A percentile compares a stretch with the other conserved stretches of the same genome.
These are phyloP conservation scores for Penicillium lividum DNA, from an alignment of 495 filamentous ascomycete species.

Conservation along the genomic window DNA sequence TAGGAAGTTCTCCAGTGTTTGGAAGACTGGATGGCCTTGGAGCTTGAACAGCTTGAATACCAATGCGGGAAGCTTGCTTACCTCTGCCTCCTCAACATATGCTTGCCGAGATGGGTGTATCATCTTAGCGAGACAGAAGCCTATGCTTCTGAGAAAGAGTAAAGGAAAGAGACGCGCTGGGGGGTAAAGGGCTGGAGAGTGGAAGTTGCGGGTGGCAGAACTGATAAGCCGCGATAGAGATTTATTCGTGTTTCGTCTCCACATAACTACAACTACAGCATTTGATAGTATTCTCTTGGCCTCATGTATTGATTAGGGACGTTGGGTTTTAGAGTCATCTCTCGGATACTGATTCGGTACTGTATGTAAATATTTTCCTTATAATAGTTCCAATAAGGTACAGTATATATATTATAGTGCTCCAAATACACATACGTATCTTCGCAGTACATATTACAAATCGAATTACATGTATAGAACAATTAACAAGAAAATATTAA, in stretches of 20 bases:
- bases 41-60: slow-evolving; percentile 1
- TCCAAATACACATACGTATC: too few species aligned
- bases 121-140: slow-evolving; percentile 44
- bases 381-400: too few species aligned
- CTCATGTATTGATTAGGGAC: too few species aligned
- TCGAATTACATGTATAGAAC: too few species aligned
- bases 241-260: slow-evolving; percentile 4
- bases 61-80: slow-evolving; percentile 44
- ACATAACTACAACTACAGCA: background rate
- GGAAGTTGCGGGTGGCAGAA: slow-evolving; percentile 21
- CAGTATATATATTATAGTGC: too few species aligned
- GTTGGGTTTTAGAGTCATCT: too few species aligned
- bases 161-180: background rate
- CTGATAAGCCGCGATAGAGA: slow-evolving; percentile 15
- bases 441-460: too few species aligned
- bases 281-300: too few species aligned
- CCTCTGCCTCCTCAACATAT: slow-evolving; percentile 91
- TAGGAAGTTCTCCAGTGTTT: background rate
- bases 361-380: too few species aligned
- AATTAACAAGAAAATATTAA: too few species aligned
- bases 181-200: background rate
- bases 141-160: slow-evolving; percentile 5
- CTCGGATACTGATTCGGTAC: too few species aligned
- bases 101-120: slow-evolving; percentile 93
- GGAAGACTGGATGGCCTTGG: background rate